These are phyloP conservation scores for Puya raimondii DNA, from an alignment of 176 grass and related monocot genomes.

Conservation along the genomic window DNA sequence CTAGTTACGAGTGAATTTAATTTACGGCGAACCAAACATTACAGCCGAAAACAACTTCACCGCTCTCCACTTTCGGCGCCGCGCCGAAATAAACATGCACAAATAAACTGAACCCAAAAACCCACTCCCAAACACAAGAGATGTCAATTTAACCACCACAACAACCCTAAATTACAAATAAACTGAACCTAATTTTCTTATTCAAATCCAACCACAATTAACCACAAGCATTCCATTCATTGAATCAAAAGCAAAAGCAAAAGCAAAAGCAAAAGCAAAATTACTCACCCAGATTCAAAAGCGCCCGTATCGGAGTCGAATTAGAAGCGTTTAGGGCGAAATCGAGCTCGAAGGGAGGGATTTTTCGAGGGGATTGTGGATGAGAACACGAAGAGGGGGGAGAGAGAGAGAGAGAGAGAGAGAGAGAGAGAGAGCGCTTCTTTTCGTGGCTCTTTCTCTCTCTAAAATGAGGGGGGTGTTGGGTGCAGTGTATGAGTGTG, in stretches of 20 bases:
- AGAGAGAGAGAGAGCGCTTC: conserved; percentile 9
- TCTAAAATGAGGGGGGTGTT: conserved; percentile 11
- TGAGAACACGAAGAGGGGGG: neutral
- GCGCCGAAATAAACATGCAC: too few relatives aligned
- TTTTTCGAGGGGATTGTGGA: neutral
- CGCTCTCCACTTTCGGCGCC: too few relatives aligned
- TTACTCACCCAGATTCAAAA: neutral
- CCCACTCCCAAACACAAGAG: too few relatives aligned
- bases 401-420: conserved; percentile 16
- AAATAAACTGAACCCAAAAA: too few relatives aligned
- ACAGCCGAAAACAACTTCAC: too few relatives aligned
- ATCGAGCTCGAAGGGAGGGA: neutral
- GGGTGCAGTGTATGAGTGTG: conserved; percentile 24
- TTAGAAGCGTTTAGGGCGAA: neutral
- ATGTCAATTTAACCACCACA: too few relatives aligned
- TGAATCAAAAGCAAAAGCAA: neutral
- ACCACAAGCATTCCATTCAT: too few relatives aligned
- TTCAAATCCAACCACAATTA: too few relatives aligned
- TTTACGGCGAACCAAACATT: too few relatives aligned
- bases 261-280: conserved; percentile 7
- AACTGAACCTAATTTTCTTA: too few relatives aligned
- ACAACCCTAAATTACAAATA: too few relatives aligned
- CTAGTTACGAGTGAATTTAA: too few relatives aligned
- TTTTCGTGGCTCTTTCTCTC: conserved; percentile 48
- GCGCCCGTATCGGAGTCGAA: conserved; percentile 6